These are phyloP conservation scores for Peronosclerospora sorghi DNA, from an alignment of 352 stramenopile genomes.

Conservation along the genomic window DNA sequence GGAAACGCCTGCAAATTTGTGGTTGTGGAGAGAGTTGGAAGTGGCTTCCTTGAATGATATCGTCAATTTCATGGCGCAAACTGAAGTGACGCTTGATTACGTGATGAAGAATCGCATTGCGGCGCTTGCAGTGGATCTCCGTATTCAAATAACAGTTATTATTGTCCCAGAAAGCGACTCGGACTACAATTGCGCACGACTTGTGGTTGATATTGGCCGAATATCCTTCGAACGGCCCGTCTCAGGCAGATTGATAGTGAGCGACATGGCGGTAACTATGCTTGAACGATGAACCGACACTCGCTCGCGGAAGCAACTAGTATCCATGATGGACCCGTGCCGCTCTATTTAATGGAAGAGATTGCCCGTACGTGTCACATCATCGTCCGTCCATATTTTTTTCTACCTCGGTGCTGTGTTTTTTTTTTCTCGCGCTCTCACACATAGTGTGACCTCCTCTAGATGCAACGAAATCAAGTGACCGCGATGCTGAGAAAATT, in stretches of 20 bases:
- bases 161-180: constrained; percentile 76
- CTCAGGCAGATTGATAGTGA: constrained; percentile 70
- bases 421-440: not conserved
- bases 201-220: constrained; percentile 74
- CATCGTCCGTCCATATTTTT: no score
- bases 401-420: not conserved
- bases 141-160: constrained; percentile 76
- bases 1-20: constrained; percentile 64
- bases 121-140: constrained; percentile 65
- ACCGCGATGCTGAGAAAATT: constrained; percentile 64
- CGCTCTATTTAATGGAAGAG: constrained; percentile 79
- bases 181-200: constrained; percentile 62
- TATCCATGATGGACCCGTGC: constrained; percentile 70
- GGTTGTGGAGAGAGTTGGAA: constrained; percentile 81
- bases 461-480: constrained; percentile 52
- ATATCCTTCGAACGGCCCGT: constrained; percentile 73
- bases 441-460: no score
- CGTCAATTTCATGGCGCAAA: constrained; percentile 80
- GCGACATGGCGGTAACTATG: constrained; percentile 21
- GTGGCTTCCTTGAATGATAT: constrained; percentile 85
- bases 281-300: constrained; percentile 83
- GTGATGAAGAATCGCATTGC: constrained; percentile 81
- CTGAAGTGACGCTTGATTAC: constrained; percentile 82
- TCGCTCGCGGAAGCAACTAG: constrained; percentile 70
- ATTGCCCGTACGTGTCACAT: constrained; percentile 71